phyloP scores from a whole-genome alignment of 345 rosid genomes.

The Citrus glauca region DNA sequence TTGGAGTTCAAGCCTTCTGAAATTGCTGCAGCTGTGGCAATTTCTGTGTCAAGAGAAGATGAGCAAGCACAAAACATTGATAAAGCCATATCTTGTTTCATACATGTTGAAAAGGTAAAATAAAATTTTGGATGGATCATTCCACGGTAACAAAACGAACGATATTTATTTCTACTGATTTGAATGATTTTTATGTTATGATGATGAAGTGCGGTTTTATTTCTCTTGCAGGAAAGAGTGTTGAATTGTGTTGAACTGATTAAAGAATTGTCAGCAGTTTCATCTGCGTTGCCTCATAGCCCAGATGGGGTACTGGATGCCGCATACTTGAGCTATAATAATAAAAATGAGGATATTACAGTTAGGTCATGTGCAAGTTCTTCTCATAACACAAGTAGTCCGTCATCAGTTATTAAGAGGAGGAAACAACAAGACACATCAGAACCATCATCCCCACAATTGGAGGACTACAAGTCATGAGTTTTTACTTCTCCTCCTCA shows the following conservation, averaged over 20 bases:
- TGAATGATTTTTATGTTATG: not conserved
- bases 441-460: constrained; percentile 3
- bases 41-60: constrained; percentile 50
- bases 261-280: constrained; percentile 29
- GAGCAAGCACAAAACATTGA: constrained; percentile 36
- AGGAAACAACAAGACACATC: constrained; percentile 33
- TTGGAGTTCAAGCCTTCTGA: constrained; percentile 78
- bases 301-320: constrained; percentile 77
- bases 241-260: constrained; percentile 51
- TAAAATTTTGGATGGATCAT: too few species aligned
- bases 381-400: constrained; percentile 28
- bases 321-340: constrained; percentile 60
- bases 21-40: constrained; percentile 69
- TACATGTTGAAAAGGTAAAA: constrained; percentile 50
- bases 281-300: constrained; percentile 36
- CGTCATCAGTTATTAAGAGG: constrained; percentile 29
- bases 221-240: constrained; percentile 47
- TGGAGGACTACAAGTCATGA: constrained; percentile 21
- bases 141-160: too few species aligned
- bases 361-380: constrained; percentile 62
- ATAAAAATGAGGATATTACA: constrained; percentile 50
- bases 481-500: constrained; percentile 7
- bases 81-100: constrained; percentile 34
- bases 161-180: not conserved
- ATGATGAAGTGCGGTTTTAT: constrained; percentile 1